Percentiles rank a stretch among this genome's conserved stretches.
Conservation (phyloP, 106 monocot genomes). For the Dioscorea alata region DNA sequence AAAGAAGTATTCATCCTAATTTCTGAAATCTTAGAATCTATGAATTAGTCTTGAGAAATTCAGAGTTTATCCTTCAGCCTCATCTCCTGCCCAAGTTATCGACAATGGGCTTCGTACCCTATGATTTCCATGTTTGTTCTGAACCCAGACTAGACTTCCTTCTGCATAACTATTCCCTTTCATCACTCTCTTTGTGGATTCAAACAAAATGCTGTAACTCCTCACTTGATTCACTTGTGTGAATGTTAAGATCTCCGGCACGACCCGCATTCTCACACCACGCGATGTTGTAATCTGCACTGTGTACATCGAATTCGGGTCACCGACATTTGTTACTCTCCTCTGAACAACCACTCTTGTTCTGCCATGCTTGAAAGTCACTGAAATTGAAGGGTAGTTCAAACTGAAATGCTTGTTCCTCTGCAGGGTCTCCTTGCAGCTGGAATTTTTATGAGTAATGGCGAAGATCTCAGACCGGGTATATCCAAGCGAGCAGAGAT, state of each 20-base stretch:
- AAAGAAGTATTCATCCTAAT: constrained; percentile 7
- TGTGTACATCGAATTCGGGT: constrained; percentile 41
- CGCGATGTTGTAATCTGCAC: constrained; percentile 27
- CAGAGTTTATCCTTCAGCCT: background rate
- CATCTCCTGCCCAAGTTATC: constrained; percentile 42
- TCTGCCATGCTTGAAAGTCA: constrained; percentile 38
- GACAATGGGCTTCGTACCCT: constrained; percentile 76
- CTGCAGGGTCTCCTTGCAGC: constrained; percentile 26
- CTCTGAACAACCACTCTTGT: constrained; percentile 28
- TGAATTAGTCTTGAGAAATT: constrained; percentile 1
- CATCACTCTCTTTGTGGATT: constrained; percentile 19
- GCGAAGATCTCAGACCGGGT: constrained; percentile 45
- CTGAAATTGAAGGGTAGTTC: constrained; percentile 83
- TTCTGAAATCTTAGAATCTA: background rate
- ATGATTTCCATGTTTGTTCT: constrained; percentile 10
- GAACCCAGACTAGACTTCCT: constrained; percentile 64
- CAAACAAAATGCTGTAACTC: constrained; percentile 53
- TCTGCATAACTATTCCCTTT: constrained; percentile 23
- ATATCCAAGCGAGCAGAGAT: constrained; percentile 70
- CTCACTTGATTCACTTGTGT: constrained; percentile 27
- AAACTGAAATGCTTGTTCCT: constrained; percentile 43
- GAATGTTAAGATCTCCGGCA: constrained; percentile 46
- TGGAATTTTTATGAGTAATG: constrained; percentile 52
- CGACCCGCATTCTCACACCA: constrained; percentile 51
- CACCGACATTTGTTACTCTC: constrained; percentile 61